Evolutionary conservation across 257 asterid genomes (phyloP), one percentile per base, ranked within the genome.

Genomic region (Agastache rugosa): DNA sequence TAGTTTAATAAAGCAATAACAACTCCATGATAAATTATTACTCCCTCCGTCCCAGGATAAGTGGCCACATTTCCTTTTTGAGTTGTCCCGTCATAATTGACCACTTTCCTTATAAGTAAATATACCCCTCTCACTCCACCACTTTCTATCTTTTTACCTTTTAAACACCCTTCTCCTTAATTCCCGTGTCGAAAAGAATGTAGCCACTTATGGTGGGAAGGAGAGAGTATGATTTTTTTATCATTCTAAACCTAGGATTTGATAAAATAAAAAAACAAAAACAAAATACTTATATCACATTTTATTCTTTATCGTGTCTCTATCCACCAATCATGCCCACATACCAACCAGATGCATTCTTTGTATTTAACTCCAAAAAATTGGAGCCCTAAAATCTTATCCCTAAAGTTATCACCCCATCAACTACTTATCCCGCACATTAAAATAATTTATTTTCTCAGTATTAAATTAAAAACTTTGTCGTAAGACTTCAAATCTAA

Each of bases 401-500:
- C 56, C 55, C 15, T 7, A 51, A 4, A 53, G 29, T 68, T 19
- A 75, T 27, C 44, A 63, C 67, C 37, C 12, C 22, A 66, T 19
- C 53, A 8, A 31, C 58, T 66, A 42, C 65, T 14, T 50, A 19
- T 66, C 66, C 58, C 55, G 27, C 77, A 50, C 39, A 37, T 20
- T 63, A 65, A 53, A 22, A 47, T 48, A 44, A 23, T 12, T 22
- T 37, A 1, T 64, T 6, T 64, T 23, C 8, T 14, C 0, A 14
- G 7, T 22, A 29, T 45, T 44, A 14, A 15, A 17, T 5, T 7
- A 10, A 69, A 14, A 17, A 27, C 8, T n/a, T 14, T 3, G 69
- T 80, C 80, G 76, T 72, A 74, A 80, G 80, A 82, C 75, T 42
- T 80, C 78, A 83, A 82, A 62, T 20, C 64, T 39, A 73, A 75